These are phyloP conservation scores for Penicillium sp. DNA, from an alignment of 2,329 filamentous ascomycete species.

Conservation along the genomic window DNA sequence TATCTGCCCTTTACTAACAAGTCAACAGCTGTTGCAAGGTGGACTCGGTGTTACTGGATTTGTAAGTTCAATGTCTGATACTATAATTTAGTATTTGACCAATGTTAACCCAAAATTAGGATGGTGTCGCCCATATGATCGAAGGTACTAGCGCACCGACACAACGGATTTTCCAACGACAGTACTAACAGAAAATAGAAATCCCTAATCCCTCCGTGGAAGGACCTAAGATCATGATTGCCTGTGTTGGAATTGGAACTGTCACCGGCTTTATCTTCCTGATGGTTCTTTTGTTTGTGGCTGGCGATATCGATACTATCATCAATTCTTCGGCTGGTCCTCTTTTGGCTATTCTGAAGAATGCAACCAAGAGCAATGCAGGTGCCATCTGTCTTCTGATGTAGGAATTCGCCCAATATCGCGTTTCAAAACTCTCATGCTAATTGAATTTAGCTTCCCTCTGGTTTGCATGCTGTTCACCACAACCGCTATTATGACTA, in stretches of 20 bases:
- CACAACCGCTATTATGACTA: conserved; percentile 40
- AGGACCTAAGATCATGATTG: conserved; percentile 69
- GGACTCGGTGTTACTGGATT: conserved; percentile 60
- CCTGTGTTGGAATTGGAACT: conserved; percentile 66
- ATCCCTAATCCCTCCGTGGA: conserved; percentile 53
- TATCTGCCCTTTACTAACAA: conserved; percentile 22
- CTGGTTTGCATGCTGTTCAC: conserved; percentile 39
- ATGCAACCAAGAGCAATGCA: conserved; percentile 64
- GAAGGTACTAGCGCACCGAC: conserved; percentile 37
- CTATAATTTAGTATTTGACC: background rate
- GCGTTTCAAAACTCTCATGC: background rate
- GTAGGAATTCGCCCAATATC: conserved; percentile 28
- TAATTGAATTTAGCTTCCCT: conserved; percentile 33
- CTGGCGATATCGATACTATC: conserved; percentile 60
- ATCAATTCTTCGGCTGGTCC: conserved; percentile 62
- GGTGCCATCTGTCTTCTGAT: conserved; percentile 69
- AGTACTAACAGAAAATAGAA: conserved; percentile 30
- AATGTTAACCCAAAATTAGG: conserved; percentile 23
- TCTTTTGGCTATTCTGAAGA: conserved; percentile 64
- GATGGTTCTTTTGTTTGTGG: conserved; percentile 66
- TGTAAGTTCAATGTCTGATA: conserved; percentile 35
- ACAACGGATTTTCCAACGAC: background rate
- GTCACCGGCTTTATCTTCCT: conserved; percentile 67
- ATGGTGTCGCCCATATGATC: conserved; percentile 57
- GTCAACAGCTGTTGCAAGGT: conserved; percentile 49